These are phyloP conservation scores for Geotrichum candidum DNA, from an alignment of 1,139 yeast genomes.

Conservation along the genomic window DNA sequence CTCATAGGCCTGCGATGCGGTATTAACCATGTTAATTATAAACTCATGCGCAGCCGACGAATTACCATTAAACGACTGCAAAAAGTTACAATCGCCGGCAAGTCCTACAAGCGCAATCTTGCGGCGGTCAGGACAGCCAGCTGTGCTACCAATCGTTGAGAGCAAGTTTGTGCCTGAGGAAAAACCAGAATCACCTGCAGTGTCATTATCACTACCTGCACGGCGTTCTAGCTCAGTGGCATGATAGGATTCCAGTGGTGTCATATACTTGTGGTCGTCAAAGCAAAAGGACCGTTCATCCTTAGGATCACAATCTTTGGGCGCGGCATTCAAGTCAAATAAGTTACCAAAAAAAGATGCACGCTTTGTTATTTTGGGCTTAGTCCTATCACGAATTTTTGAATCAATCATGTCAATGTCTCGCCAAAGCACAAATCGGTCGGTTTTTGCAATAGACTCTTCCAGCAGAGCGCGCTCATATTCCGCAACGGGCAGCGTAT, in stretches of 20 bases:
- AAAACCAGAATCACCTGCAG: conserved; percentile 27
- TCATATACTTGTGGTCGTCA: neutral
- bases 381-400: conserved; percentile 14
- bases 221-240: conserved; percentile 6
- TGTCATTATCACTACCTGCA: conserved; percentile 22
- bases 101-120: conserved; percentile 36
- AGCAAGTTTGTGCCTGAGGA: conserved; percentile 30
- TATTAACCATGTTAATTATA: conserved; percentile 33
- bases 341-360: neutral
- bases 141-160: conserved; percentile 31
- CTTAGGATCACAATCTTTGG: neutral
- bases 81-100: conserved; percentile 38
- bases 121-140: conserved; percentile 35
- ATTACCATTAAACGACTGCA: conserved; percentile 28
- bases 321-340: too few relatives aligned
- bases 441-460: conserved; percentile 1
- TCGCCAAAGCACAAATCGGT: conserved; percentile 31
- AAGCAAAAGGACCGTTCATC: neutral
- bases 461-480: conserved; percentile 21
- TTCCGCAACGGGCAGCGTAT: conserved; percentile 1
- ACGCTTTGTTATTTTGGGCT: neutral
- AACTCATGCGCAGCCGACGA: conserved; percentile 32
- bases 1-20: conserved; percentile 37
- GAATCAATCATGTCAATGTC: conserved; percentile 31
- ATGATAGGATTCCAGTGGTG: neutral